phyloP scores from a whole-genome alignment of 2,329 filamentous ascomycete genomes.

The Fusarium anguioides region DNA sequence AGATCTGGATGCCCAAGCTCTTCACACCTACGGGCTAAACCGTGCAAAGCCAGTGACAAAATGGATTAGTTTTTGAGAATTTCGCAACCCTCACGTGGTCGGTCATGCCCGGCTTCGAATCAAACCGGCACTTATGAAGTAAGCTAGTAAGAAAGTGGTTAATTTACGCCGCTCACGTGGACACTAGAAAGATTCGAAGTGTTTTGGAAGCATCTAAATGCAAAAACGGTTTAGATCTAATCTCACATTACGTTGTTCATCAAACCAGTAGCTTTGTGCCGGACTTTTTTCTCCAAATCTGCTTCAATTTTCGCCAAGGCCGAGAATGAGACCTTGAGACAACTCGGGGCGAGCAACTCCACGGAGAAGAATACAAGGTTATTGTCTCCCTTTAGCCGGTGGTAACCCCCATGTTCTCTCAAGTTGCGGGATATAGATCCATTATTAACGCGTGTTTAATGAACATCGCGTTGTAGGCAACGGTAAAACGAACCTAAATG shows the following conservation, averaged over 20 bases:
- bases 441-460: background rate
- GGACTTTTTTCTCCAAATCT: conserved; percentile 6
- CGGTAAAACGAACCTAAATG: background rate
- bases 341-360: background rate
- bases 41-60: background rate
- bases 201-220: background rate
- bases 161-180: background rate
- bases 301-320: background rate
- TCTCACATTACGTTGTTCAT: background rate
- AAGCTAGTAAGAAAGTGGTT: background rate
- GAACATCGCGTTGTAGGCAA: conserved; percentile 3
- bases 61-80: background rate
- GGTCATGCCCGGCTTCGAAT: conserved; percentile 14
- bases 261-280: background rate
- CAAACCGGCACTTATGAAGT: background rate
- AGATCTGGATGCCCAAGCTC: background rate
- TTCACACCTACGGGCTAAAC: background rate
- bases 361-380: background rate
- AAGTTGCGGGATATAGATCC: conserved; percentile 7
- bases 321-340: background rate
- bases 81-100: conserved; percentile 22
- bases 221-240: background rate
- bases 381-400: background rate
- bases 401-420: background rate
- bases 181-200: conserved; percentile 19